phyloP scores from a whole-genome alignment of 805 yeast genomes.

The Blastobotrys americana region DNA sequence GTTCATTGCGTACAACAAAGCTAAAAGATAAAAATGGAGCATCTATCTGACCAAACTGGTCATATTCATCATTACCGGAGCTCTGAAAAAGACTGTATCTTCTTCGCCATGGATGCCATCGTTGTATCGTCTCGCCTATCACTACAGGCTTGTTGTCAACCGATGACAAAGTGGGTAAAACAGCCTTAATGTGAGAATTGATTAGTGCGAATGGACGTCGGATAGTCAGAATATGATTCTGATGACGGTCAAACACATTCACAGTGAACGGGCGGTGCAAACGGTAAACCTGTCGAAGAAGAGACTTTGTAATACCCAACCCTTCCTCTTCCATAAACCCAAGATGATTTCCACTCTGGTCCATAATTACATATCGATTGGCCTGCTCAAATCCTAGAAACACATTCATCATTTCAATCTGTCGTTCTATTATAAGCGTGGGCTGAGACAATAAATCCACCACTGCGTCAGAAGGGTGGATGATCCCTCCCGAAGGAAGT shows the following conservation, averaged over 20 bases:
- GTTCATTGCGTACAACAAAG: constrained; percentile 63
- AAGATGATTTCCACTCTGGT: constrained; percentile 61
- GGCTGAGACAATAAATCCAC: constrained; percentile 66
- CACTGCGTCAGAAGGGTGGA: constrained; percentile 52
- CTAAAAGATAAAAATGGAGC: constrained; percentile 81
- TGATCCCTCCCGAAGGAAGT: constrained; percentile 41
- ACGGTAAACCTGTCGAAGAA: constrained; percentile 77
- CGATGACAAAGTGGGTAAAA: constrained; percentile 42
- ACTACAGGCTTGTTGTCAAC: constrained; percentile 38
- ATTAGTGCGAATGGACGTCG: constrained; percentile 80
- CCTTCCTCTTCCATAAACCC: constrained; percentile 84
- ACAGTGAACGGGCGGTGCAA: constrained; percentile 68
- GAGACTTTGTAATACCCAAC: constrained; percentile 53
- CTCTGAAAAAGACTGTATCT: constrained; percentile 66
- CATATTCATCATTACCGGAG: constrained; percentile 38
- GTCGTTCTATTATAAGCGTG: constrained; percentile 78
- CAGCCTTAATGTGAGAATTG: constrained; percentile 77
- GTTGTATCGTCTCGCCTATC: constrained; percentile 83
- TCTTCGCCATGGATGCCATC: constrained; percentile 94
- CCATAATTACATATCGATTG: constrained; percentile 64
- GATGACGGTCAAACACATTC: constrained; percentile 29
- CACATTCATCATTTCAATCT: constrained; percentile 80
- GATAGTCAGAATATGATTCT: constrained; percentile 39
- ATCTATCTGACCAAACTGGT: constrained; percentile 83
- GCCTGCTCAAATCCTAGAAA: constrained; percentile 89